These are phyloP conservation scores for Fragaria vesca DNA, from an alignment of 306 rosid species.

Conservation along the genomic window DNA sequence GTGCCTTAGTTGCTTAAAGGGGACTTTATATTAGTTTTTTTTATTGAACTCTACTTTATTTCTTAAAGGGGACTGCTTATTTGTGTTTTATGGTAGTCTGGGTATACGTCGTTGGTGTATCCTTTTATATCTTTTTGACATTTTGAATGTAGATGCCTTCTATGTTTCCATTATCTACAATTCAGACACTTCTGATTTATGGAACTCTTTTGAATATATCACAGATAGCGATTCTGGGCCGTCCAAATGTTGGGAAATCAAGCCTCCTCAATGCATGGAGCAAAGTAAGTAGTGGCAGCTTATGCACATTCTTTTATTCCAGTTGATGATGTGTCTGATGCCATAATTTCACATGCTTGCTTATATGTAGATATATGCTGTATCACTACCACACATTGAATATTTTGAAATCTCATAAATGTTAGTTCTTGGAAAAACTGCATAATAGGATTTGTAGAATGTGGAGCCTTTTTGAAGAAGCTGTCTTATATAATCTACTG, in stretches of 20 bases:
- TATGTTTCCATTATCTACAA: not conserved
- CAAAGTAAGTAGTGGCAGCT: conserved; percentile 58
- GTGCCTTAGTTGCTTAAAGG: no score
- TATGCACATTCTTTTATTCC: not conserved
- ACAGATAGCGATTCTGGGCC: conserved; percentile 96
- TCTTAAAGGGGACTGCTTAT: not conserved
- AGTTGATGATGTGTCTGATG: conserved; percentile 10
- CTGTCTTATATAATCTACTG: not conserved
- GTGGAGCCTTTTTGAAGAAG: not conserved
- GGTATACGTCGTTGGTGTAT: not conserved
- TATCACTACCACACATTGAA: not conserved
- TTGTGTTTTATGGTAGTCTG: not conserved
- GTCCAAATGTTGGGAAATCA: conserved; percentile 97
- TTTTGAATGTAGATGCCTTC: conserved; percentile 10
- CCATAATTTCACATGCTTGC: not conserved
- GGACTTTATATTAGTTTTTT: not conserved
- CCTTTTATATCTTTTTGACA: not conserved
- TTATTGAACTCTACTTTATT: not conserved
- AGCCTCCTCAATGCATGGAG: conserved; percentile 99
- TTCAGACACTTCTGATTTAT: conserved; percentile 17
- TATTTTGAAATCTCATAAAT: not conserved
- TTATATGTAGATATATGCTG: not conserved
- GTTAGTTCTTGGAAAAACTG: not conserved
- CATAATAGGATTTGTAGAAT: not conserved
- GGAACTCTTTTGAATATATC: conserved; percentile 24